Conservation (phyloP, 345 rosid genomes). For the Ricinus communis region DNA sequence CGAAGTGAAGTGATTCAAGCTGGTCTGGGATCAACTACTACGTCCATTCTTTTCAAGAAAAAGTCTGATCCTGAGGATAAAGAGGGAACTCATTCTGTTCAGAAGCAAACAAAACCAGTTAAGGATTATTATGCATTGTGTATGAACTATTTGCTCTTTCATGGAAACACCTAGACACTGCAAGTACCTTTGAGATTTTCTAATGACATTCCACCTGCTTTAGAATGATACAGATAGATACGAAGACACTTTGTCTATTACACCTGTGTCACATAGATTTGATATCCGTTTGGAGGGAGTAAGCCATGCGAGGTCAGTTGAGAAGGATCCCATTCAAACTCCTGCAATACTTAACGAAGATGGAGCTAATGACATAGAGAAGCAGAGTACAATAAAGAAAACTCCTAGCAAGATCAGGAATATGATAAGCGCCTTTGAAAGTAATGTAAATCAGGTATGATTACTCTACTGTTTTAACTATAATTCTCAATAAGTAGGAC, state of each 20-base stretch:
- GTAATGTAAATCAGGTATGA: slow-evolving; percentile 60
- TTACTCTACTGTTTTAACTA: slow-evolving; percentile 3
- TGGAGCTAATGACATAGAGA: slow-evolving; percentile 26
- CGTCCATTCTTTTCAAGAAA: slow-evolving; percentile 15
- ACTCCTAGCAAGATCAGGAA: slow-evolving; percentile 60
- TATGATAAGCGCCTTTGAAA: slow-evolving; percentile 77
- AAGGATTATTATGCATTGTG: slow-evolving; percentile 36
- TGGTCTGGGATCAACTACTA: neutral
- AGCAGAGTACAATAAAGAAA: slow-evolving; percentile 32
- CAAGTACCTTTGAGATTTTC: slow-evolving; percentile 20
- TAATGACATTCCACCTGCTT: slow-evolving; percentile 35
- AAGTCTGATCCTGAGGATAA: slow-evolving; percentile 23
- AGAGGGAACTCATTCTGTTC: slow-evolving; percentile 18
- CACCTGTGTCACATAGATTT: slow-evolving; percentile 9
- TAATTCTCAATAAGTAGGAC: slow-evolving; percentile 2
- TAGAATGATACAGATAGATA: slow-evolving; percentile 48
- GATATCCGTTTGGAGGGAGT: slow-evolving; percentile 18
- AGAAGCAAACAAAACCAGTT: slow-evolving; percentile 41
- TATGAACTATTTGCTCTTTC: slow-evolving; percentile 19
- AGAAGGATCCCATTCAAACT: slow-evolving; percentile 24
- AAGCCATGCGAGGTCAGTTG: slow-evolving; percentile 3
- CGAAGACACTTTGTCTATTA: slow-evolving; percentile 23
- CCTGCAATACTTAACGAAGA: slow-evolving; percentile 17
- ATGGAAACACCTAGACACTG: neutral
- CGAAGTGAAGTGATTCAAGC: slow-evolving; percentile 28